Evolutionary conservation across 306 rosid genomes (phyloP).

Genomic region (Albizia julibrissin): DNA sequence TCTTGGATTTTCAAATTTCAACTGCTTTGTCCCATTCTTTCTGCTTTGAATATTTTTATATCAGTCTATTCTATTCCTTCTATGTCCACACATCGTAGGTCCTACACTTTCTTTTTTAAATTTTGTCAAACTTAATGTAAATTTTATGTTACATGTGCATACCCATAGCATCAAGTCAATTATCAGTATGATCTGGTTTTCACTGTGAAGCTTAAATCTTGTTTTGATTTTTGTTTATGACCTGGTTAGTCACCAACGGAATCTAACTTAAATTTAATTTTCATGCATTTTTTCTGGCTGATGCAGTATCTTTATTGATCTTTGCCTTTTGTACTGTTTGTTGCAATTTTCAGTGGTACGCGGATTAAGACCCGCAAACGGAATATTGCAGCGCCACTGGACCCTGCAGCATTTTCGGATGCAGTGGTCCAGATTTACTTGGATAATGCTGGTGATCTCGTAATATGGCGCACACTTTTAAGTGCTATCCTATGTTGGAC

Average conservation of each 20-base stretch:
- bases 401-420: constrained; percentile 99
- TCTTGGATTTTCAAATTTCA: not conserved
- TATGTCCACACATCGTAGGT: not conserved
- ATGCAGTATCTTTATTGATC: not conserved
- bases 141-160: not conserved
- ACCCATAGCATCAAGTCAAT: not conserved
- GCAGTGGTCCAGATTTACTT: constrained; percentile 99
- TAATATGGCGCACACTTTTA: constrained; percentile 35
- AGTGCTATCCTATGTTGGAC: not conserved
- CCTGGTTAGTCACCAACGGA: not conserved
- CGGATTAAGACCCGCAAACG: constrained; percentile 99
- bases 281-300: not conserved
- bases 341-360: constrained; percentile 76
- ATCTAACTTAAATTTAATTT: not conserved
- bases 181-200: constrained; percentile 2
- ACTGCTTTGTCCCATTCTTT: not conserved
- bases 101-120: not conserved
- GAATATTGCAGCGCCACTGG: constrained; percentile 99
- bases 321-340: constrained; percentile 4
- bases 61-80: not conserved
- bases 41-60: not conserved
- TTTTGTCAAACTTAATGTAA: not conserved
- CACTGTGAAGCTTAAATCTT: not conserved
- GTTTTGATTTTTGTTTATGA: not conserved
- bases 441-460: constrained; percentile 99